These are phyloP conservation scores for Suhomyces kunorum DNA, from an alignment of 1,139 yeast species.

Conservation along the genomic window DNA sequence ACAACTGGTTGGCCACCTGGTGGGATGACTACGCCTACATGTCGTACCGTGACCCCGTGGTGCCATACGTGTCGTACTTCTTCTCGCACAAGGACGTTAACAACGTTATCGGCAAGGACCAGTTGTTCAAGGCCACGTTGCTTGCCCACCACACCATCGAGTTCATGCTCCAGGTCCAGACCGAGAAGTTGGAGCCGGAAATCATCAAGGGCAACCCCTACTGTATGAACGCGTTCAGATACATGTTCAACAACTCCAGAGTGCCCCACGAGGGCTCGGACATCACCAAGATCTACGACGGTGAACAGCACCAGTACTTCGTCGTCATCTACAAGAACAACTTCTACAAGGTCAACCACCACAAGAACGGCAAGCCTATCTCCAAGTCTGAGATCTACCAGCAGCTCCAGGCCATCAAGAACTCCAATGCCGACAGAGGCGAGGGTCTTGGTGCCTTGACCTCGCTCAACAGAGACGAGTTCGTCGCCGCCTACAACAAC, in stretches of 20 bases:
- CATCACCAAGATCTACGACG: constrained; percentile 52
- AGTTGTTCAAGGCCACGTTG: constrained; percentile 72
- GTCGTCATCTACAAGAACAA: constrained; percentile 75
- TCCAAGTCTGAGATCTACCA: constrained; percentile 63
- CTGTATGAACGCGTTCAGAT: constrained; percentile 91
- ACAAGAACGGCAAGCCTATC: constrained; percentile 55
- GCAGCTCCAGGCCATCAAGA: constrained; percentile 60
- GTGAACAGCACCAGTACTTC: constrained; percentile 65
- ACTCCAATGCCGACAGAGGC: constrained; percentile 40
- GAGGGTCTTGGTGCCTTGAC: constrained; percentile 78
- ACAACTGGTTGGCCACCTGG: constrained; percentile 89
- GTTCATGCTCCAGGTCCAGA: constrained; percentile 56
- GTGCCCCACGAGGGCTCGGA: constrained; percentile 66
- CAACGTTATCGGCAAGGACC: constrained; percentile 63
- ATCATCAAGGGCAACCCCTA: constrained; percentile 77
- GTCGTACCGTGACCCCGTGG: constrained; percentile 89
- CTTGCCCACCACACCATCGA: constrained; percentile 55
- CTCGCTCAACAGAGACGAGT: constrained; percentile 82
- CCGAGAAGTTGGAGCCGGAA: constrained; percentile 73
- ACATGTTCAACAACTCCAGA: constrained; percentile 89
- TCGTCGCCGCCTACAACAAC: constrained; percentile 63
- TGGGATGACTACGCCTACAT: constrained; percentile 96
- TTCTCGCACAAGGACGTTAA: constrained; percentile 74
- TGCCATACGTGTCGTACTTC: constrained; percentile 91
- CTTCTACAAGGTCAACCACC: constrained; percentile 79